Evolutionary conservation across 164 flowering plant genomes (phyloP).

Genomic region (Vitis riparia): DNA sequence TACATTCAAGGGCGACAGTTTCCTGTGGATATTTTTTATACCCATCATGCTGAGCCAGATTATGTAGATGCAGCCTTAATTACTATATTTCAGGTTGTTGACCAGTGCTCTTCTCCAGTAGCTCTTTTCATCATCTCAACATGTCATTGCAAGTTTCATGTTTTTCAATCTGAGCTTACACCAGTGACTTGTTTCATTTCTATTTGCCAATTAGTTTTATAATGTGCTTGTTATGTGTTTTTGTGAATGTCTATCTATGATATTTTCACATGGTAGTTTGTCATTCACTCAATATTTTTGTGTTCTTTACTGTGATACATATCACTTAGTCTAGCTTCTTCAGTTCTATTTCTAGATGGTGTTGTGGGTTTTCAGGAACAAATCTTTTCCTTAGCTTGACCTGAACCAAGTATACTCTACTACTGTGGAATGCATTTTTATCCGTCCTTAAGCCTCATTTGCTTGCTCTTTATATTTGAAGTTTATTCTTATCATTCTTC

Average conservation of each 20-base stretch:
- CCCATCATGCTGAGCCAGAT: constrained; percentile 63
- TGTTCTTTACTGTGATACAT: neutral
- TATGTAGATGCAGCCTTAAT: constrained; percentile 75
- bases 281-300: too few relatives aligned
- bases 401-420: neutral
- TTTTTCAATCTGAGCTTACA: neutral
- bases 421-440: neutral
- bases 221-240: neutral
- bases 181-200: neutral
- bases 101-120: neutral
- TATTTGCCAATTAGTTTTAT: neutral
- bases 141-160: neutral
- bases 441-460: neutral
- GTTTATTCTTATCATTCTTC: neutral
- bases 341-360: neutral
- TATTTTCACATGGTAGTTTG: neutral
- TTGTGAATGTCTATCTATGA: neutral
- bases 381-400: neutral
- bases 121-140: neutral
- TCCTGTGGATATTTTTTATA: constrained; percentile 84
- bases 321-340: neutral
- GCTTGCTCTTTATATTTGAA: neutral
- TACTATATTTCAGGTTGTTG: constrained; percentile 85
- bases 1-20: constrained; percentile 84
- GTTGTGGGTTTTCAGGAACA: neutral